Conservation (phyloP, 805 yeast genomes). For the Nakazawaea wickerhamii region DNA sequence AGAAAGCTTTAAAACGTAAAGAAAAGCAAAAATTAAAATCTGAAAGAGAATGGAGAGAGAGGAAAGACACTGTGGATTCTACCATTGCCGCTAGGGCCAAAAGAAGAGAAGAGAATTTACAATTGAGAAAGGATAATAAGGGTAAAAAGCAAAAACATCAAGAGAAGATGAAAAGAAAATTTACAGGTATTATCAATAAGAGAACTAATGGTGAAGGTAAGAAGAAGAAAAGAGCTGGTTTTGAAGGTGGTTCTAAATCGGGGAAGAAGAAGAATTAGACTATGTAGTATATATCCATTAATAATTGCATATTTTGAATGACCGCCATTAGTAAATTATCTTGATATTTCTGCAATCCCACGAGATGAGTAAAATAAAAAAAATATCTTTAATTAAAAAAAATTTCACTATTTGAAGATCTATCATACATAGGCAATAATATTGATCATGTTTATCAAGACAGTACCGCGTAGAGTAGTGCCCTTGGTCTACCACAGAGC, state of each 20-base stretch:
- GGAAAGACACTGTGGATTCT: constrained; percentile 74
- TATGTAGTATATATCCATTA: not conserved
- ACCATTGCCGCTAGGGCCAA: constrained; percentile 70
- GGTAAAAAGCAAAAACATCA: constrained; percentile 74
- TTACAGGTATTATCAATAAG: constrained; percentile 48
- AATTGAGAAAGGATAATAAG: constrained; percentile 79
- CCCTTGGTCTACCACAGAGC: too few species aligned
- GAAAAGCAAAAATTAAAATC: constrained; percentile 80
- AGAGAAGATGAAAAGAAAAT: constrained; percentile 59
- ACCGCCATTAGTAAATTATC: too few species aligned
- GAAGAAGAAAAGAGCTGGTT: constrained; percentile 65
- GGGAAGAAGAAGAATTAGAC: constrained; percentile 21
- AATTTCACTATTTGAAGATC: too few species aligned
- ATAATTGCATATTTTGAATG: not conserved
- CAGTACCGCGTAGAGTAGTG: too few species aligned
- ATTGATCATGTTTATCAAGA: too few species aligned
- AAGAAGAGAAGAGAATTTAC: constrained; percentile 88
- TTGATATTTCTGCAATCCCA: too few species aligned
- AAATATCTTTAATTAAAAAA: too few species aligned
- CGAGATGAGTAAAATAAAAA: too few species aligned
- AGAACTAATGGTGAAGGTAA: constrained; percentile 14
- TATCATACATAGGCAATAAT: too few species aligned
- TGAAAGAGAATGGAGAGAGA: constrained; percentile 87
- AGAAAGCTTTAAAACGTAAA: constrained; percentile 79
- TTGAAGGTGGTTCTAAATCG: constrained; percentile 62